Percentiles rank a stretch among this genome's conserved stretches.
Evolutionary conservation across 306 rosid genomes (phyloP).

Genomic region (Cicer bijugum): DNA sequence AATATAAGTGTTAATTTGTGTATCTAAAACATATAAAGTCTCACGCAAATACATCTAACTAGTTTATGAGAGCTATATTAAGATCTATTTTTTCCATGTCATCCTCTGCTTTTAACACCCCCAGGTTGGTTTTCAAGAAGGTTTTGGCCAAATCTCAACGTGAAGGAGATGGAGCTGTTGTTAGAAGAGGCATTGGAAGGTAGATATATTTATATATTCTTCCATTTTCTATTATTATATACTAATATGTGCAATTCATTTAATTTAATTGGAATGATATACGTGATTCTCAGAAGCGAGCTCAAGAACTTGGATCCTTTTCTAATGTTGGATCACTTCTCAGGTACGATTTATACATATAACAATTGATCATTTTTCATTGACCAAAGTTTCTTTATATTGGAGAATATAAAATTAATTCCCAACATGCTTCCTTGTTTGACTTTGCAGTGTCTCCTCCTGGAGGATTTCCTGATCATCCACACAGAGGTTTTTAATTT

Average conservation of each 20-base stretch:
- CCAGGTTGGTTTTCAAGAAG: slow-evolving; percentile 59
- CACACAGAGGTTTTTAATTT: slow-evolving; percentile 52
- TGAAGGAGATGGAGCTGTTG: slow-evolving; percentile 60
- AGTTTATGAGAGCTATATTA: too few relatives aligned
- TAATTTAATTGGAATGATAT: background rate
- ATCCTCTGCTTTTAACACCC: slow-evolving; percentile 45
- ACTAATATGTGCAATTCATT: too few relatives aligned
- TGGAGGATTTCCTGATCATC: slow-evolving; percentile 60
- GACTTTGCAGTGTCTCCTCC: slow-evolving; percentile 57
- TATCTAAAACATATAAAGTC: too few relatives aligned
- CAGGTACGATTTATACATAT: slow-evolving; percentile 40
- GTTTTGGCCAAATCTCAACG: slow-evolving; percentile 54
- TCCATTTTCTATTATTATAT: too few relatives aligned
- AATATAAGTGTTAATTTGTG: too few relatives aligned
- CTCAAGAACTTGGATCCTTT: slow-evolving; percentile 58
- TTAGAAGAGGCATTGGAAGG: slow-evolving; percentile 61
- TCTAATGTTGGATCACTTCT: slow-evolving; percentile 56
- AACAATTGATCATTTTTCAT: too few relatives aligned
- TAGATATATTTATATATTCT: background rate
- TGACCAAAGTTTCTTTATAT: too few relatives aligned
- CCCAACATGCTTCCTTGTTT: background rate
- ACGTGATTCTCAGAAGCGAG: slow-evolving; percentile 43
- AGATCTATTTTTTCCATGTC: slow-evolving; percentile 31
- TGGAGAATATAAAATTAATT: too few relatives aligned
- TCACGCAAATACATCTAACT: too few relatives aligned